Base-by-base conservation (phyloP, 2,329 filamentous ascomycete species). In the Thermothelomyces thermophilus region DNA sequence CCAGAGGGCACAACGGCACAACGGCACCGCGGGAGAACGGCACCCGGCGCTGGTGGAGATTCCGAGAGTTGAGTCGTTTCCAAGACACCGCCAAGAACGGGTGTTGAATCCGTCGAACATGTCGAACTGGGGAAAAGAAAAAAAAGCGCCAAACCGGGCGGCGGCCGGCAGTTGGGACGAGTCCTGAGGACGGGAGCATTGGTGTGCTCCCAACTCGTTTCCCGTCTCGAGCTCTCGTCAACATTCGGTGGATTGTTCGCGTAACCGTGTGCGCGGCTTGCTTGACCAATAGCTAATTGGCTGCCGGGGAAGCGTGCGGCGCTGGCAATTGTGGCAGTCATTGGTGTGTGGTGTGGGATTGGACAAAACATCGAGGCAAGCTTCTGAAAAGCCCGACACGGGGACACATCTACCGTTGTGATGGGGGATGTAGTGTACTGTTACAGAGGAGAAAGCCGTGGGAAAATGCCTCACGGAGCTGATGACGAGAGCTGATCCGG, bases 401-500 rank as follows among this genome's bases (percentile, higher is more conserved):
- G n/a, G n/a, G n/a, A n/a, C n/a, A n/a, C n/a, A n/a, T n/a, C n/a
- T n/a, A n/a, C n/a, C n/a, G n/a, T n/a, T n/a, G n/a, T n/a, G n/a
- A n/a, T n/a, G n/a, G n/a, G n/a, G n/a, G n/a, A n/a, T n/a, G n/a
- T n/a, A n/a, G n/a, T n/a, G n/a, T n/a, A n/a, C n/a, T n/a, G n/a
- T n/a, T n/a, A n/a, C n/a, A 33, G 30, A 22, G 22, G 17, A 33
- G 35, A 26, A 22, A 30, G 37, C 10, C n/a, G 24, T 26, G 34
- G 31, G 51, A 56, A 56, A 56, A 56, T 56, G 47, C 54, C 54
- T 56, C 54, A 56, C 54, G 54, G 47, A 33, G 19, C 10, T 43
- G 26, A 20, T 7, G 9, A n/a, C 33, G 33, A 16, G 36, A 40
- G 17, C 37, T 26, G 33, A 44, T 34, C 31, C 44, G 41, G 41